Percentiles rank a stretch among this genome's conserved stretches.
Evolutionary conservation across 768 basidiomycete species (phyloP).

Genomic region (Leucocoprinus birnbaumii): DNA sequence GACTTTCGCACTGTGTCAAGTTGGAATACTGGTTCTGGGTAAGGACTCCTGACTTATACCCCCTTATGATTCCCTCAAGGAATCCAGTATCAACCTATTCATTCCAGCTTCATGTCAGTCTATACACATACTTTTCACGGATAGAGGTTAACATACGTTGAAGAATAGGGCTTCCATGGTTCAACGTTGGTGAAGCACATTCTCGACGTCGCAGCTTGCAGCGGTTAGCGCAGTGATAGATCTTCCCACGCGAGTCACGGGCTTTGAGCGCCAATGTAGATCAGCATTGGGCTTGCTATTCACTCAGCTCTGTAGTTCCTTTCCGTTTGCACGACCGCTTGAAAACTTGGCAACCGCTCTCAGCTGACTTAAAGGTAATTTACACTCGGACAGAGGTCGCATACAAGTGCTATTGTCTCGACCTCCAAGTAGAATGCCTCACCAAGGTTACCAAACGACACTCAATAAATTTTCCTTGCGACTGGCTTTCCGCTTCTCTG

Average conservation of each 20-base stretch:
- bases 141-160: slow-evolving; percentile 55
- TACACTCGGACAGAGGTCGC: too few species aligned
- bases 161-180: slow-evolving; percentile 86
- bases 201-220: not conserved
- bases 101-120: slow-evolving; percentile 22
- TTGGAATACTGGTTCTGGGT: slow-evolving; percentile 89
- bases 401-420: too few species aligned
- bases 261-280: too few species aligned
- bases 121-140: slow-evolving; percentile 10
- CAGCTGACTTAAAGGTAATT: too few species aligned
- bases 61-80: slow-evolving; percentile 80
- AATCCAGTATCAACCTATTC: slow-evolving; percentile 71
- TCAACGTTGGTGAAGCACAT: not conserved
- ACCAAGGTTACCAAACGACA: too few species aligned
- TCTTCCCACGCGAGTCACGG: not conserved
- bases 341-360: too few species aligned
- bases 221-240: not conserved
- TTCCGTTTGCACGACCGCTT: too few species aligned
- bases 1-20: slow-evolving; percentile 93
- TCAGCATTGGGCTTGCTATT: too few species aligned
- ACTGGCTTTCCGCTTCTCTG: too few species aligned
- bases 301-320: too few species aligned
- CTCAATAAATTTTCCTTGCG: too few species aligned
- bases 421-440: too few species aligned
- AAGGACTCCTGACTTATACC: slow-evolving; percentile 92